Percentiles rank a stretch among this genome's conserved stretches.
These are phyloP conservation scores for Iodosphaeria phyllophila DNA, from an alignment of 2,329 filamentous ascomycete species.

Conservation along the genomic window DNA sequence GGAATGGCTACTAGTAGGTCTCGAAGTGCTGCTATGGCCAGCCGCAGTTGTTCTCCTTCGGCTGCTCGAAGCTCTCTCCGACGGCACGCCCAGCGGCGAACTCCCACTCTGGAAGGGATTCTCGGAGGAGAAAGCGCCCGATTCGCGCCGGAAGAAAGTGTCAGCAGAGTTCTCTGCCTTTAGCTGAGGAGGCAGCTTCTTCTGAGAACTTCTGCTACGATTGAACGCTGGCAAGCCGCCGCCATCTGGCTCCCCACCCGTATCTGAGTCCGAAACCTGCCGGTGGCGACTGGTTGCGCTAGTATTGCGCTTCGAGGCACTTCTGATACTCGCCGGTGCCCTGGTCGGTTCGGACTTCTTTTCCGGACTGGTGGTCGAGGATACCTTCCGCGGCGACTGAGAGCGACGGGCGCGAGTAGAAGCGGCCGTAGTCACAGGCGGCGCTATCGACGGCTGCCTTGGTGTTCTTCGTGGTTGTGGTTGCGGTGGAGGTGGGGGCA, in stretches of 20 bases:
- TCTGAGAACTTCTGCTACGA: constrained; percentile 17
- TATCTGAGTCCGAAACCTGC: constrained; percentile 30
- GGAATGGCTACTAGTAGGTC: constrained; percentile 21
- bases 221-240: too few species aligned
- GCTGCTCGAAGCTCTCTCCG: constrained; percentile 25
- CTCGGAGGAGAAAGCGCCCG: constrained; percentile 59
- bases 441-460: too few species aligned
- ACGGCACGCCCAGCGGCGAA: constrained; percentile 42
- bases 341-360: constrained; percentile 27
- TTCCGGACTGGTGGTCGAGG: constrained; percentile 29
- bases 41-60: constrained; percentile 33
- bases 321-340: too few species aligned
- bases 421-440: too few species aligned
- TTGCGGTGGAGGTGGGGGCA: constrained; percentile 24
- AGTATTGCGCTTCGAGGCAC: constrained; percentile 33
- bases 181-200: constrained; percentile 23
- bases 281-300: constrained; percentile 35
- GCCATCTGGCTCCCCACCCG: constrained; percentile 23
- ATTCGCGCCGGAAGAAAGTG: constrained; percentile 19
- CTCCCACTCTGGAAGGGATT: constrained; percentile 88
- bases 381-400: constrained; percentile 34
- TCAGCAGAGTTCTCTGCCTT: constrained; percentile 36
- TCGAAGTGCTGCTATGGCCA: constrained; percentile 17
- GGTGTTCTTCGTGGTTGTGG: too few species aligned
- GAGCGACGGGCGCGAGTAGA: constrained; percentile 30